Evolutionary conservation across 2,329 filamentous ascomycete species (phyloP).

Genomic region (Botryosphaeria agaves): DNA sequence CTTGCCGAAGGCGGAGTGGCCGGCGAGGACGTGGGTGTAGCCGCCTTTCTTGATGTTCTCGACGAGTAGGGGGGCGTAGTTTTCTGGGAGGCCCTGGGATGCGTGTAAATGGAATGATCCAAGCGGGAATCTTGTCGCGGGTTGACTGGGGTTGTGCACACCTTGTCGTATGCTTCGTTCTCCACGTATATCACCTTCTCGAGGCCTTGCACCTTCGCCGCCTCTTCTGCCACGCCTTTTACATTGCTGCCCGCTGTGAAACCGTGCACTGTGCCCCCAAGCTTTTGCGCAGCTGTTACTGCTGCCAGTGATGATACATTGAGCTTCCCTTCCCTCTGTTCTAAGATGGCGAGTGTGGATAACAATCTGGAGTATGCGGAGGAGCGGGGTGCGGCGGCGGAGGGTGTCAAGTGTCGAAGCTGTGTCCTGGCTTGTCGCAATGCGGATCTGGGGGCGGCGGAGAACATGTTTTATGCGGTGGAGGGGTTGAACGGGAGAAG

Average conservation of each 20-base stretch:
- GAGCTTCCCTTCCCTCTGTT: conserved; percentile 81
- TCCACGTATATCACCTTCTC: conserved; percentile 86
- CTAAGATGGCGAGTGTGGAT: conserved; percentile 79
- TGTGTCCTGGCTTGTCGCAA: conserved; percentile 6
- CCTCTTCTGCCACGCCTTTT: conserved; percentile 61
- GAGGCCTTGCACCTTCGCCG: conserved; percentile 74
- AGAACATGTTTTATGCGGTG: conserved; percentile 4
- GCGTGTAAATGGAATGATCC: no score
- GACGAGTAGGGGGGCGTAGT: conserved; percentile 78
- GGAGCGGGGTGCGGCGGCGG: conserved; percentile 18
- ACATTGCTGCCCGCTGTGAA: conserved; percentile 73
- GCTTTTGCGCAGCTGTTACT: conserved; percentile 68
- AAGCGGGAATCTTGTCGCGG: no score
- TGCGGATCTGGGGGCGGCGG: conserved; percentile 5
- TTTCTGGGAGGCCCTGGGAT: conserved; percentile 66
- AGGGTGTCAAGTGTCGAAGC: neutral
- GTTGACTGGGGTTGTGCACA: conserved; percentile 22
- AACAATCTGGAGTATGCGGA: conserved; percentile 50
- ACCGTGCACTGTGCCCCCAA: conserved; percentile 71
- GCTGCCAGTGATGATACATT: conserved; percentile 68
- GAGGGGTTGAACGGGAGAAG: neutral
- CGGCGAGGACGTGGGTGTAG: conserved; percentile 80
- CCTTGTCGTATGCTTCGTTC: conserved; percentile 84
- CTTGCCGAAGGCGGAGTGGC: conserved; percentile 94
- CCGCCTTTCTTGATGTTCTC: conserved; percentile 95